phyloP scores from a whole-genome alignment of 768 basidiomycete species.

The Termitomyces sp. region DNA sequence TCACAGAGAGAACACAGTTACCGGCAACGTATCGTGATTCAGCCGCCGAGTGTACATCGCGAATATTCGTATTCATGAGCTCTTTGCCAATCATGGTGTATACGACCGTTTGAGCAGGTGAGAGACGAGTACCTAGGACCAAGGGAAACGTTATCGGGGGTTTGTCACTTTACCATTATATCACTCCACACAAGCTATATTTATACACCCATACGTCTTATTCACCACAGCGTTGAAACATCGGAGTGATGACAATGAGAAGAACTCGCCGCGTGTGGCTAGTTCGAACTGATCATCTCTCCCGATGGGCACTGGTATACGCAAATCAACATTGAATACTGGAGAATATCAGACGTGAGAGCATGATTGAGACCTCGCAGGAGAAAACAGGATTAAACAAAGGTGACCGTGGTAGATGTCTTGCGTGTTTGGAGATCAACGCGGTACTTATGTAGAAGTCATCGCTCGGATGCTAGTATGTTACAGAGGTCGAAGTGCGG shows the following conservation, averaged over 20 bases:
- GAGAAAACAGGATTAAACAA: background rate
- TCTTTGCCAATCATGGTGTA: background rate
- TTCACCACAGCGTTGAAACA: background rate
- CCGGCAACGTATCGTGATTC: constrained; percentile 6
- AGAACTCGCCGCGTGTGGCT: background rate
- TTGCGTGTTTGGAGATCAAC: no score
- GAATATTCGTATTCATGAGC: background rate
- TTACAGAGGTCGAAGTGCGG: background rate
- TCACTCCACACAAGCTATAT: background rate
- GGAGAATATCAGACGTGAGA: background rate
- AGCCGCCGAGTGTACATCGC: background rate
- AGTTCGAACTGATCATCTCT: background rate
- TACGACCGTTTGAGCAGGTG: background rate
- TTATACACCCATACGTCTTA: background rate
- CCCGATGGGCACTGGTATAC: background rate
- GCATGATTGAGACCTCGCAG: background rate
- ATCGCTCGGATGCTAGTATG: background rate
- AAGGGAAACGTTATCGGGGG: background rate
- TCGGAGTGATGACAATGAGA: background rate
- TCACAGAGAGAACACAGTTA: background rate
- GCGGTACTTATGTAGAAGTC: no score
- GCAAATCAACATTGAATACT: background rate
- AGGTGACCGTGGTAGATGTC: background rate
- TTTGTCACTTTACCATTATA: background rate
- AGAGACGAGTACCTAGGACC: background rate